Evolutionary conservation across 805 yeast species (phyloP).

Genomic region (Zygoascus flipseniorum): DNA sequence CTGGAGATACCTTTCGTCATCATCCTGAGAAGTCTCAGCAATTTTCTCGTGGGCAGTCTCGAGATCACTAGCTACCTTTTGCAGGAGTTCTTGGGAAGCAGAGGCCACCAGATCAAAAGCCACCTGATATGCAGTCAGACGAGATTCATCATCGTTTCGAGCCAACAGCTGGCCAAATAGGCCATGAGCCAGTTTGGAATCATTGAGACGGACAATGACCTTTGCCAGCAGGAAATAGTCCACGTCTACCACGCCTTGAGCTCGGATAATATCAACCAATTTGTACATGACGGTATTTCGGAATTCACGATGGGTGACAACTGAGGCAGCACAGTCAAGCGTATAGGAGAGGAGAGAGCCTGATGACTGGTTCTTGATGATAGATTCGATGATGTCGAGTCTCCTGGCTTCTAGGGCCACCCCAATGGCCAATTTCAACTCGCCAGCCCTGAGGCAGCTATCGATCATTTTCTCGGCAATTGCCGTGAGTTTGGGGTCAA

Average conservation of each 20-base stretch:
- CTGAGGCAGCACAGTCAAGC: conserved; percentile 54
- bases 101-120: conserved; percentile 91
- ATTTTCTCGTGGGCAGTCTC: conserved; percentile 39
- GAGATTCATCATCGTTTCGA: conserved; percentile 33
- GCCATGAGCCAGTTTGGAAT: conserved; percentile 56
- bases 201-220: conserved; percentile 82
- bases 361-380: conserved; percentile 5
- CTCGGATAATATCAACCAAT: conserved; percentile 46
- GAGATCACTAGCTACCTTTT: conserved; percentile 34
- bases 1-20: conserved; percentile 26
- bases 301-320: conserved; percentile 56
- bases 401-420: conserved; percentile 84
- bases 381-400: conserved; percentile 44
- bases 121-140: conserved; percentile 72
- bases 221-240: conserved; percentile 82
- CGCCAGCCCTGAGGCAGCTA: conserved; percentile 65
- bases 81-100: conserved; percentile 83
- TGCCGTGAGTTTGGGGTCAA: conserved; percentile 53
- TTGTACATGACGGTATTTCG: conserved; percentile 55
- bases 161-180: conserved; percentile 55
- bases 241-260: conserved; percentile 41
- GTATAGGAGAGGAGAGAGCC: conserved; percentile 57
- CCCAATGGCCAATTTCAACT: conserved; percentile 77
- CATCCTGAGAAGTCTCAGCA: conserved; percentile 20
- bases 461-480: conserved; percentile 83